These are phyloP conservation scores for Solanum stenotomum DNA, from an alignment of 257 asterid species.

Conservation along the genomic window DNA sequence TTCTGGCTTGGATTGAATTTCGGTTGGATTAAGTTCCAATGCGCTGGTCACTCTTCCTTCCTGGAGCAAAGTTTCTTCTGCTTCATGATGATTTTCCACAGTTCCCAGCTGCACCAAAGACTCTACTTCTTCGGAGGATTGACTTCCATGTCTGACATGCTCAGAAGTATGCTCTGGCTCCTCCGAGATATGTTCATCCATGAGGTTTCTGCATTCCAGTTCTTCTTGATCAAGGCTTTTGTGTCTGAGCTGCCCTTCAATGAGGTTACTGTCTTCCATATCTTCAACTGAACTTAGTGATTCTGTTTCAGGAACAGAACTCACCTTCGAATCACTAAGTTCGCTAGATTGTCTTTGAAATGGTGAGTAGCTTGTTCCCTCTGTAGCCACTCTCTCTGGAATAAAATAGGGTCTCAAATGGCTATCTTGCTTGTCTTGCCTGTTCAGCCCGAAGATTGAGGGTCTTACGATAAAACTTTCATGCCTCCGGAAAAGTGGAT, in stretches of 20 bases:
- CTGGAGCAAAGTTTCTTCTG: background rate
- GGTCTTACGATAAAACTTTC: slow-evolving; percentile 69
- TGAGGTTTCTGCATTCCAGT: slow-evolving; percentile 4
- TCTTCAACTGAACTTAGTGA: slow-evolving; percentile 59
- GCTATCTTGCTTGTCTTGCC: slow-evolving; percentile 39
- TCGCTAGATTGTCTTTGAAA: slow-evolving; percentile 66
- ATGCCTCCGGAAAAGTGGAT: slow-evolving; percentile 48
- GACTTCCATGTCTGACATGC: slow-evolving; percentile 58
- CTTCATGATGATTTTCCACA: background rate
- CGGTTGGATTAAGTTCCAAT: slow-evolving; percentile 5
- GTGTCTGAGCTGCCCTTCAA: slow-evolving; percentile 21
- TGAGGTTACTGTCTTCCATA: slow-evolving; percentile 23
- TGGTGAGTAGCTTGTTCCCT: slow-evolving; percentile 47
- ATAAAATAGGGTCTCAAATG: slow-evolving; percentile 65
- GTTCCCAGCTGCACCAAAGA: background rate
- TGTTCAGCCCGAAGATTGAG: slow-evolving; percentile 40
- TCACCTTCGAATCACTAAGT: slow-evolving; percentile 71
- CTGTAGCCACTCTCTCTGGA: slow-evolving; percentile 39
- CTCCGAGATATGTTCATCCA: slow-evolving; percentile 18
- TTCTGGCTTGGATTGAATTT: slow-evolving; percentile 5
- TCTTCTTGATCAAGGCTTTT: background rate
- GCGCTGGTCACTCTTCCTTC: background rate
- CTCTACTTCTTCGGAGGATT: slow-evolving; percentile 46
- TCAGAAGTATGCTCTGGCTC: slow-evolving; percentile 34
- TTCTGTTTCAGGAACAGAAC: slow-evolving; percentile 70